These are phyloP conservation scores for Termitomyces bulborhizus DNA, from an alignment of 768 basidiomycete species.

Conservation along the genomic window DNA sequence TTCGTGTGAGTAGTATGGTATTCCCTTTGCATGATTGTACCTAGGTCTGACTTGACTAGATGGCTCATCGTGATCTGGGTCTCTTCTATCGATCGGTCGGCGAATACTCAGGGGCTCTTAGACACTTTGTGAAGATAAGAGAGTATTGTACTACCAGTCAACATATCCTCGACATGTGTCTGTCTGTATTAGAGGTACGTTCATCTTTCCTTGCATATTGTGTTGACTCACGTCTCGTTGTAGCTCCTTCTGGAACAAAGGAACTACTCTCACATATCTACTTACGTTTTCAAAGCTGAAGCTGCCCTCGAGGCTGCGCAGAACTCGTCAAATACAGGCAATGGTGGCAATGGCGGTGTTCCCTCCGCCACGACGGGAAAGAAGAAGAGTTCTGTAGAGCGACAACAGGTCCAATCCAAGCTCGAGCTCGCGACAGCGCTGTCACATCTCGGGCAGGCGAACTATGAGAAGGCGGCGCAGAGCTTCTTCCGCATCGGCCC, in stretches of 20 bases:
- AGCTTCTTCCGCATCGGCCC: conserved; percentile 66
- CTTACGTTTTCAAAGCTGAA: conserved; percentile 97
- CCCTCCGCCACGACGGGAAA: conserved; percentile 24
- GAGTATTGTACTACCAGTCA: conserved; percentile 89
- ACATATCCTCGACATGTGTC: conserved; percentile 92
- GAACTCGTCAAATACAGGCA: conserved; percentile 22
- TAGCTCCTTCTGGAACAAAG: conserved; percentile 83
- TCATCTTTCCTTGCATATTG: neutral
- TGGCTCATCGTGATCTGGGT: conserved; percentile 88
- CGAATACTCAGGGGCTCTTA: conserved; percentile 64
- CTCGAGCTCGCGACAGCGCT: conserved; percentile 80
- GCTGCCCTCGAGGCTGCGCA: conserved; percentile 70
- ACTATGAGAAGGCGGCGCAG: conserved; percentile 77
- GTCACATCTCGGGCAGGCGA: conserved; percentile 61
- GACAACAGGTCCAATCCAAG: conserved; percentile 67
- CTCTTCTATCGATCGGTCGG: conserved; percentile 71
- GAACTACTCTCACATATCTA: conserved; percentile 81
- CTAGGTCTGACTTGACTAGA: conserved; percentile 35
- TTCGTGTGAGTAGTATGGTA: conserved; percentile 55
- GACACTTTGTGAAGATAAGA: conserved; percentile 84
- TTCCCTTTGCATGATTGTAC: neutral
- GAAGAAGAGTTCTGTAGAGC: conserved; percentile 50
- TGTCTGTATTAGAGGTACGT: conserved; percentile 70
- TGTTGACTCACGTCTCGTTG: neutral
- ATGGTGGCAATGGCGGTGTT: conserved; percentile 15